Base-by-base conservation (phyloP, 2,329 filamentous ascomycete genomes). In the Exophiala calicioides region DNA sequence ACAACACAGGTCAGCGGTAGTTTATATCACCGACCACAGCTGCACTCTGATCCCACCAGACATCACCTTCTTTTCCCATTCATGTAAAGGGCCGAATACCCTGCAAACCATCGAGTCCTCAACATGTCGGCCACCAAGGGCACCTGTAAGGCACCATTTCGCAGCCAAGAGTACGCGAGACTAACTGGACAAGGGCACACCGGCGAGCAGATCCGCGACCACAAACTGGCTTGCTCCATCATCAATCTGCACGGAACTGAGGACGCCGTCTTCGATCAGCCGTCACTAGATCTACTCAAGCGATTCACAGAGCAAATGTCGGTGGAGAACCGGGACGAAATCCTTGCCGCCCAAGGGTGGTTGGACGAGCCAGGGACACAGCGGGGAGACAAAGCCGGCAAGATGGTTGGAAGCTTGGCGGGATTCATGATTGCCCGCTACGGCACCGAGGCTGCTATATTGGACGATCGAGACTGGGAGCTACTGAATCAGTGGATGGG, bases 211-310 rank as follows among this genome's bases (percentile, higher is more conserved):
- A 54, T 54, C 21, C 51, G 51, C 4, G 44, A 47, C 4, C 51
- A 54, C 41, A 51, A 48, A 24, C 35, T 54, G n/a, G 51, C 51
- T 4, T 50, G 41, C 23, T 54, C 51, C 2, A 41, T 52, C 40
- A 54, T 54, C 34, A 54, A 54, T 30, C 41, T 54, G 8, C 48
- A 54, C 32, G 40, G 44, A 13, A 52, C 52, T 9, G 47, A 44
- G 24, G 52, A 54, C 34, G 34, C 32, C 8, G 51, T 54, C 29
- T 47, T 54, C 20, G 51, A 54, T 33, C 31, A 51, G 6, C 9
- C 12, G 13, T 23, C 18, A 15, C 35, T 54, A 16, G 26, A 48
- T n/a, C 24, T 50, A 9, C 47, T 54, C 38, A 47, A 54, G 44
- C 30, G 35, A 8, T 54, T 54, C 35, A 46, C 46, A 2, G 20